A percentile compares a stretch with the other conserved stretches of the same genome.
These are phyloP conservation scores for Tinospora cordifolia DNA, from an alignment of 164 flowering plant species.

Conservation along the genomic window DNA sequence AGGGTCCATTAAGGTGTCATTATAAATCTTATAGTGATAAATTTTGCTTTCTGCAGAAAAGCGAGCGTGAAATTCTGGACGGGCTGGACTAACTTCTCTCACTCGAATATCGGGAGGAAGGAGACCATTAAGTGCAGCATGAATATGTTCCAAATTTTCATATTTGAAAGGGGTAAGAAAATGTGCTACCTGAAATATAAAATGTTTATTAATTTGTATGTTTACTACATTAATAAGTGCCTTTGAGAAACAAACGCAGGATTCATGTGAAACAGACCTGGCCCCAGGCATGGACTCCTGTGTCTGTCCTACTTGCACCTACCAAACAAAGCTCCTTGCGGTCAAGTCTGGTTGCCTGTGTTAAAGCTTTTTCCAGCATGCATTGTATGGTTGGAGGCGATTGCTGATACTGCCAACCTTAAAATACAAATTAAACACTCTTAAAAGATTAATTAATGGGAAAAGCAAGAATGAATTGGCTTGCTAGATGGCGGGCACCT, in stretches of 20 bases:
- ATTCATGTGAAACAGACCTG: constrained; percentile 50
- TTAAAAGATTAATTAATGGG: no score
- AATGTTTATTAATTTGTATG: constrained; percentile 16
- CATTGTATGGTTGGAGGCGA: constrained; percentile 86
- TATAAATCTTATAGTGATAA: constrained; percentile 75
- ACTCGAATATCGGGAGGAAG: constrained; percentile 83
- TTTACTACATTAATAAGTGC: not conserved
- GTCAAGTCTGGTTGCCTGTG: constrained; percentile 50
- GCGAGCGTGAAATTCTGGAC: constrained; percentile 89
- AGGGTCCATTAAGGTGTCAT: constrained; percentile 77
- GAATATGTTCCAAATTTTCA: constrained; percentile 53
- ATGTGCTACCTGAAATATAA: constrained; percentile 88
- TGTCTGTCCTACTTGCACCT: constrained; percentile 86
- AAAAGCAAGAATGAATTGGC: no score
- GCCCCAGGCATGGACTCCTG: constrained; percentile 96
- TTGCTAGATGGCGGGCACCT: no score
- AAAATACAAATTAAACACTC: constrained; percentile 7
- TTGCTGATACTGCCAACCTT: constrained; percentile 93
- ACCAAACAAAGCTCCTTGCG: constrained; percentile 63
- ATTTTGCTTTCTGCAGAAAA: constrained; percentile 68
- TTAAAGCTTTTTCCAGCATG: constrained; percentile 60
- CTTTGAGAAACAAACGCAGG: not conserved
- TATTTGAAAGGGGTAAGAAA: constrained; percentile 83
- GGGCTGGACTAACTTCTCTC: constrained; percentile 69
- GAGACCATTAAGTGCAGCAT: constrained; percentile 75